phyloP scores from a whole-genome alignment of 2,329 filamentous ascomycete species.

The Diplocarpon mali region DNA sequence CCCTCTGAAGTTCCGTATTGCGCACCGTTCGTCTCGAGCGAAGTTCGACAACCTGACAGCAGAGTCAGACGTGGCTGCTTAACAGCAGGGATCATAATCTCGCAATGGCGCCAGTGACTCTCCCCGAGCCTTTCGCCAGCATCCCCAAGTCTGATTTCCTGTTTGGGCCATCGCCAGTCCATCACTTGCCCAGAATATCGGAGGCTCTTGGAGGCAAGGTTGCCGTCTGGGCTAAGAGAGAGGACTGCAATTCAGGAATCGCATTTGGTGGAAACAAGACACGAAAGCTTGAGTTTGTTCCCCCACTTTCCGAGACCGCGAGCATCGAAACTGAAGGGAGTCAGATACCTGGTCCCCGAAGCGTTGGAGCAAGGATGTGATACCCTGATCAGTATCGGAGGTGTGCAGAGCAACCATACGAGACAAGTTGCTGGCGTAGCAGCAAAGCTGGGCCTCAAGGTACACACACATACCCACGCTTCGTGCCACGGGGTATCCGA shows the following conservation, averaged over 20 bases:
- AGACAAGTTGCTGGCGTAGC: slow-evolving; percentile 55
- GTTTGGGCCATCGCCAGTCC: slow-evolving; percentile 58
- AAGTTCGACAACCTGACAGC: no score
- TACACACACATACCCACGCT: background rate
- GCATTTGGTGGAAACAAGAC: slow-evolving; percentile 61
- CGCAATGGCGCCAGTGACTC: slow-evolving; percentile 26
- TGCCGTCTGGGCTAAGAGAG: slow-evolving; percentile 58
- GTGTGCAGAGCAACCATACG: slow-evolving; percentile 61
- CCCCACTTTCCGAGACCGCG: background rate
- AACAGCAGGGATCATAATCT: no score
- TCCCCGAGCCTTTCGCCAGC: slow-evolving; percentile 50
- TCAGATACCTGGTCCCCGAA: slow-evolving; percentile 53
- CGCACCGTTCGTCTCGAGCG: no score
- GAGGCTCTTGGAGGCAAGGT: slow-evolving; percentile 47
- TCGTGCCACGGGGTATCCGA: background rate
- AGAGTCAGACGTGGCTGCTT: no score
- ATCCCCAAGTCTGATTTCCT: slow-evolving; percentile 52
- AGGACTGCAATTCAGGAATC: slow-evolving; percentile 58
- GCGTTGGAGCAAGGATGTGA: slow-evolving; percentile 44
- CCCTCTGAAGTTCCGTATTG: no score
- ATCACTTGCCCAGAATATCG: slow-evolving; percentile 54
- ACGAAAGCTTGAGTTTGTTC: slow-evolving; percentile 48
- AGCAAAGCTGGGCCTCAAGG: slow-evolving; percentile 43
- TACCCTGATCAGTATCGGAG: slow-evolving; percentile 56
- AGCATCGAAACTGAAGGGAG: background rate